A percentile compares a stretch with the other conserved stretches of the same genome.
phyloP scores from a whole-genome alignment of 148 eudicot species.

The Vaccinium vitisidaea region DNA sequence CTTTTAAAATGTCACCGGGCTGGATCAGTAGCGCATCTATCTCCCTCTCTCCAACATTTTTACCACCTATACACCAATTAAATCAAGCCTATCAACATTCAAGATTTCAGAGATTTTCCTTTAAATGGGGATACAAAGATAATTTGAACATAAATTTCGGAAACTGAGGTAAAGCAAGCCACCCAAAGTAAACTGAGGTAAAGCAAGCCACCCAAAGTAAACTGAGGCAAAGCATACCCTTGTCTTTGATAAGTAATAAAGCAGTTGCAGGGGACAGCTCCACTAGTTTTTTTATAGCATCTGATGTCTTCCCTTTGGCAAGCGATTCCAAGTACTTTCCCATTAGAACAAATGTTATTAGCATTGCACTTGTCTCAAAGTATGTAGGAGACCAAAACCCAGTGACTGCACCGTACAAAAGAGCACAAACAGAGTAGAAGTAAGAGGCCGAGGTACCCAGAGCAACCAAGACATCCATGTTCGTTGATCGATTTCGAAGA shows the following conservation, averaged over 20 bases:
- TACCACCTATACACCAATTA: constrained; percentile 54
- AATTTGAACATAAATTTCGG: not conserved
- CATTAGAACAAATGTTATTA: constrained; percentile 87
- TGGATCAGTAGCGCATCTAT: constrained; percentile 93
- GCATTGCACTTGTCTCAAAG: constrained; percentile 97
- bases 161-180: not conserved
- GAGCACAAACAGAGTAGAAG: constrained; percentile 85
- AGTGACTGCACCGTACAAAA: constrained; percentile 81
- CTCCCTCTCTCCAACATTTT: constrained; percentile 66
- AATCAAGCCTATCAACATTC: constrained; percentile 6
- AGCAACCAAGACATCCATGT: constrained; percentile 98
- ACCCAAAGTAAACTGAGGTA: not conserved
- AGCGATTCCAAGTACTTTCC: constrained; percentile 91
- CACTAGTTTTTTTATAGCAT: constrained; percentile 88
- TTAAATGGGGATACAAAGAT: not conserved
- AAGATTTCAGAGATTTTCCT: not conserved
- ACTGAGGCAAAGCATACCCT: constrained; percentile 39
- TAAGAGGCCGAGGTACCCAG: constrained; percentile 96
- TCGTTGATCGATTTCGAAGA: constrained; percentile 84
- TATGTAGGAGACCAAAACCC: constrained; percentile 95
- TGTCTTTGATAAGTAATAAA: constrained; percentile 67
- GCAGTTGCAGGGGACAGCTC: constrained; percentile 97
- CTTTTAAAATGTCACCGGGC: constrained; percentile 86
- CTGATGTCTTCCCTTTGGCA: constrained; percentile 97
- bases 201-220: not conserved